Conservation (phyloP, 495 filamentous ascomycete species). For the Achaetomiella virescens region DNA sequence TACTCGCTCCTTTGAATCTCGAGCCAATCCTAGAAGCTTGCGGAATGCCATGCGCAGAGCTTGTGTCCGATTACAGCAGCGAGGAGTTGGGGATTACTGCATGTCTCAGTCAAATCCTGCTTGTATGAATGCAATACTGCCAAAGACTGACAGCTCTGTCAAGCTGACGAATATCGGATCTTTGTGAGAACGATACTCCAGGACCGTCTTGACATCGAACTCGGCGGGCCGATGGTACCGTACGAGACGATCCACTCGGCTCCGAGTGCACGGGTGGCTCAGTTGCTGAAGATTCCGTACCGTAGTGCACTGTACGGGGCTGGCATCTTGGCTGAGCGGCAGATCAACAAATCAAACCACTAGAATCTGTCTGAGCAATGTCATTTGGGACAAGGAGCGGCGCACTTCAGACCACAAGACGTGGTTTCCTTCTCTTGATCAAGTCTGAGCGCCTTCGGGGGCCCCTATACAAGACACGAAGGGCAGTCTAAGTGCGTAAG, state of each 20-base stretch:
- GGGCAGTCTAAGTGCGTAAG: too few species aligned
- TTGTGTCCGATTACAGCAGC: background rate
- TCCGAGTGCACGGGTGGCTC: background rate
- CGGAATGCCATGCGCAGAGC: background rate
- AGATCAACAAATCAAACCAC: conserved; percentile 19
- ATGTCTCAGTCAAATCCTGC: too few species aligned
- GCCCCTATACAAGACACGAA: too few species aligned
- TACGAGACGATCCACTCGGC: background rate
- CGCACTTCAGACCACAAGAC: background rate
- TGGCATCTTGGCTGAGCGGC: conserved; percentile 11
- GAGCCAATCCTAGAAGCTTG: background rate
- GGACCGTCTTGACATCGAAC: too few species aligned
- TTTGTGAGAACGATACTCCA: background rate
- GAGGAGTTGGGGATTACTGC: too few species aligned
- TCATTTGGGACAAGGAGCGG: background rate
- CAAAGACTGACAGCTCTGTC: too few species aligned
- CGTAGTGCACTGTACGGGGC: conserved; percentile 13
- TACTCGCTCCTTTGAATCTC: background rate
- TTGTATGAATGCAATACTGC: too few species aligned
- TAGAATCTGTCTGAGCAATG: background rate
- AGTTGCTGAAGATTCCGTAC: background rate
- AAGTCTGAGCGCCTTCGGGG: too few species aligned
- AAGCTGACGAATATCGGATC: too few species aligned
- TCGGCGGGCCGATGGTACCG: background rate
- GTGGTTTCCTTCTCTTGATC: background rate